These are phyloP conservation scores for Alternaria infectoria DNA, from an alignment of 2,329 filamentous ascomycete genomes.

Conservation along the genomic window DNA sequence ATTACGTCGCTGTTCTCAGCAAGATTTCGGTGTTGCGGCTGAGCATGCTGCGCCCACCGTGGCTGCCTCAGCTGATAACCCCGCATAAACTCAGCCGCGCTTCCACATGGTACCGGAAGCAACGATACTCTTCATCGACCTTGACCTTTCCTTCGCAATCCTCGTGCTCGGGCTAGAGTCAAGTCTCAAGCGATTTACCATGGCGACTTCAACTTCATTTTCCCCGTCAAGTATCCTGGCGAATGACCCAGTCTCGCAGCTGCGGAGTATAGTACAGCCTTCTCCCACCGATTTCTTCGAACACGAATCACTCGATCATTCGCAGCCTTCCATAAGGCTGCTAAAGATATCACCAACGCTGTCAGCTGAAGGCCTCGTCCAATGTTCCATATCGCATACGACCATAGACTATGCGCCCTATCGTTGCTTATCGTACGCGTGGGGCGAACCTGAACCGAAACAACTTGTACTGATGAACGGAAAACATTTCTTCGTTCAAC, in stretches of 20 bases:
- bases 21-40: background rate
- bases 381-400: background rate
- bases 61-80: background rate
- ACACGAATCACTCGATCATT: background rate
- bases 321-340: background rate
- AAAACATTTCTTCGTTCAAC: background rate
- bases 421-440: background rate
- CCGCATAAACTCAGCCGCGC: background rate
- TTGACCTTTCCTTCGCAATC: background rate
- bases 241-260: background rate
- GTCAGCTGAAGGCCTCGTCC: background rate
- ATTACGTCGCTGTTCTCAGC: background rate
- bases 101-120: background rate
- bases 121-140: background rate
- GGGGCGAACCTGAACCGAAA: background rate
- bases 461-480: background rate
- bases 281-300: background rate
- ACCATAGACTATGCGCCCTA: background rate
- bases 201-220: background rate
- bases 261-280: background rate
- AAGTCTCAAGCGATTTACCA: background rate
- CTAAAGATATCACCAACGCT: background rate
- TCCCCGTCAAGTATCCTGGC: background rate
- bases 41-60: background rate
- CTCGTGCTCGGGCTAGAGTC: background rate